phyloP scores from a whole-genome alignment of 257 asterid genomes.

The Solanum chilense region DNA sequence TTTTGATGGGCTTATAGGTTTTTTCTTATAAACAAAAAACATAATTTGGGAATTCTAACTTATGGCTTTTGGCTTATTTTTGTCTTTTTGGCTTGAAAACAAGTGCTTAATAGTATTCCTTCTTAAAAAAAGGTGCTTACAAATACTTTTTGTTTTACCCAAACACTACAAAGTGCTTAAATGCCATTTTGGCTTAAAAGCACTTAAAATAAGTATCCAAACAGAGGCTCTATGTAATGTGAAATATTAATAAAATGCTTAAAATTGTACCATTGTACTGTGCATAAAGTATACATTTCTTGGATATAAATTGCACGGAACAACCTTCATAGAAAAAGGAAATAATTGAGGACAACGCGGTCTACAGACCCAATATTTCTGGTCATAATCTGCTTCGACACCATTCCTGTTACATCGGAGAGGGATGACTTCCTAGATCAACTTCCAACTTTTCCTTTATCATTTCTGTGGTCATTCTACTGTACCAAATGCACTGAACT shows the following conservation, averaged over 20 bases:
- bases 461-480: background rate
- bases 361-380: background rate
- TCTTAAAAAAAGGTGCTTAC: background rate
- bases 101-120: background rate
- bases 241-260: background rate
- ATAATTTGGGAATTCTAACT: background rate
- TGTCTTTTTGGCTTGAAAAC: background rate
- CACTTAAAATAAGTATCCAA: background rate
- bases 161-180: background rate
- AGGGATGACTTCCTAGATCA: background rate
- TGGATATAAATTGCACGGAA: background rate
- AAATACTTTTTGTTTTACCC: background rate
- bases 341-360: background rate
- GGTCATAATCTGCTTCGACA: background rate
- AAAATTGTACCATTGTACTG: background rate
- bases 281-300: background rate
- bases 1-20: background rate
- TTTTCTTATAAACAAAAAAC: background rate
- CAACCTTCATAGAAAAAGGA: background rate
- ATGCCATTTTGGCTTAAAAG: background rate
- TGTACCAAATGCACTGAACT: background rate
- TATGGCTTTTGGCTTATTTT: background rate
- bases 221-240: background rate
- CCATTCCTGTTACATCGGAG: background rate
- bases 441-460: background rate